Percentiles rank a stretch among this genome's conserved stretches.
Evolutionary conservation across 176 grass and related monocot species (phyloP).

Genomic region (Zea luxurians): DNA sequence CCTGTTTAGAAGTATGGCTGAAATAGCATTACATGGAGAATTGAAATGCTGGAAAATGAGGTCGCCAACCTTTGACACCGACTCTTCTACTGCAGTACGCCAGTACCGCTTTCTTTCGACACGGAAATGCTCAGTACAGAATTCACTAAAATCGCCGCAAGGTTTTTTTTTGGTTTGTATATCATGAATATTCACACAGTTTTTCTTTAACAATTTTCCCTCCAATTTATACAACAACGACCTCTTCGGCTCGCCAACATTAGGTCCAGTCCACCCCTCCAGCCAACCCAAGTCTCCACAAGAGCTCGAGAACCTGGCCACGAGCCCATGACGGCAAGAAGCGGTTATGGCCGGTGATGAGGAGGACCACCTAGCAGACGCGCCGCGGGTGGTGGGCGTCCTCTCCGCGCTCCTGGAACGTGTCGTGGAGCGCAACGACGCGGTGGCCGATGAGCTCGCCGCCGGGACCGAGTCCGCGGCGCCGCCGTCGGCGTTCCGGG

Average conservation of each 20-base stretch:
- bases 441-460: background rate
- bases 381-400: constrained; percentile 53
- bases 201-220: background rate
- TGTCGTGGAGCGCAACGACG: constrained; percentile 59
- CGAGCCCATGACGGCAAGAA: background rate
- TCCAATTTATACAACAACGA: constrained; percentile 34
- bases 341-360: constrained; percentile 37
- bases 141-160: background rate
- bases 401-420: constrained; percentile 57
- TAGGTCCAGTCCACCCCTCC: constrained; percentile 9
- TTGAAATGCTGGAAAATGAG: background rate
- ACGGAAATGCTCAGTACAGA: background rate
- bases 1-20: background rate
- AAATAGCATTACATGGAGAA: background rate
- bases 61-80: background rate
- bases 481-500: constrained; percentile 48
- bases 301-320: constrained; percentile 20
- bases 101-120: background rate
- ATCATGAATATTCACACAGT: background rate
- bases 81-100: background rate
- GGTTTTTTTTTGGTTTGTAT: background rate
- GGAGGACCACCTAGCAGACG: background rate
- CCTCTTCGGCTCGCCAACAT: constrained; percentile 9
- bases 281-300: background rate
- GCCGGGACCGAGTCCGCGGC: background rate